Base-by-base conservation (phyloP, 768 basidiomycete species). In the Pleurotus citrinopileatus region DNA sequence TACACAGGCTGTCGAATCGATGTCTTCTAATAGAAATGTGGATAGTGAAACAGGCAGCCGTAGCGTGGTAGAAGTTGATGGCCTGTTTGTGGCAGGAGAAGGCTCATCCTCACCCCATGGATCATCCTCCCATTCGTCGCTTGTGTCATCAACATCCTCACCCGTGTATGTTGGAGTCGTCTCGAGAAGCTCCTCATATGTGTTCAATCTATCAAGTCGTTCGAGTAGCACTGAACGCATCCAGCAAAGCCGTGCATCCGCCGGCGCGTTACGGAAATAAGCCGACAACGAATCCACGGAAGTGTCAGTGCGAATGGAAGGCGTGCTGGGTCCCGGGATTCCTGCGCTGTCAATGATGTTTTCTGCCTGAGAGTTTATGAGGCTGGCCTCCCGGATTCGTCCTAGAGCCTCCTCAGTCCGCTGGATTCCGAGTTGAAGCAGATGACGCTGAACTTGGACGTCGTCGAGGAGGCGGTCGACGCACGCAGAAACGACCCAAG, bases 401-500 rank as follows among this genome's bases (percentile, higher is more conserved):
- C 74, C 70, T 42, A 81, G 60, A 22, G 80, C 80, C 52, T 64
- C 55, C 29, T 71, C 63, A 5, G 86, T 87, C 60, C 89, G 78
- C 58, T 78, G 62, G 43, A 93, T 69, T 7, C 88, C 93, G 23
- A 84, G 65, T 32, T 81, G 72, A 22, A 92, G 73, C 25, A 94
- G 71, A 7, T 72, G 71, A 47, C 74, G 74, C 58, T 91, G 84
- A 12, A 82, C 67, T 51, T 65, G 65, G 19, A 76, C 69, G 63
- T 83, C 73, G 57, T 86, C 73, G n/a, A 87, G 70, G 22, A 87
- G 67, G 54, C 86, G 76, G 70, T 91, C 89, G 22, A 75, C 71
- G 60, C 83, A 87, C 2, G 90, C 89, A n/a, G 86, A 81, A 32
- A 78, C 79, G 13, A 84, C 86, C 90, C 91, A 94, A 7, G 85